Evolutionary conservation across 139 green algal species (phyloP).

Genomic region (Bryopsis sp.): DNA sequence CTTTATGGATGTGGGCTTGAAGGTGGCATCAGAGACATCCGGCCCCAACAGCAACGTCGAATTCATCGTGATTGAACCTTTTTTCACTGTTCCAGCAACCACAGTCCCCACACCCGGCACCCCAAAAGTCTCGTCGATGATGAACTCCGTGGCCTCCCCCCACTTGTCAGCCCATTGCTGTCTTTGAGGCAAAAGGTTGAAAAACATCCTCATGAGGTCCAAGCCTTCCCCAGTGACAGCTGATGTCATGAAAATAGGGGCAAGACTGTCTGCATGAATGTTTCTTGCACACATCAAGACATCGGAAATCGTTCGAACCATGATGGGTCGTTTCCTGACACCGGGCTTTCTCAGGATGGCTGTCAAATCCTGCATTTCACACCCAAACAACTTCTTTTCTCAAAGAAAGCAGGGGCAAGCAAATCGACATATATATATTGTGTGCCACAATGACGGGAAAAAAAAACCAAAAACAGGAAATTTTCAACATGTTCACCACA

Average conservation of each 20-base stretch:
- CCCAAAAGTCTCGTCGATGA: slow-evolving; percentile 83
- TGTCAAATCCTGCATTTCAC: slow-evolving; percentile 37
- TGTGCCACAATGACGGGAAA: too few relatives aligned
- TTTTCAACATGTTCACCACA: too few relatives aligned
- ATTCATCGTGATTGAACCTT: slow-evolving; percentile 56
- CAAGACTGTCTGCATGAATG: slow-evolving; percentile 72
- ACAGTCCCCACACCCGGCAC: slow-evolving; percentile 84
- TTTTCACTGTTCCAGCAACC: slow-evolving; percentile 81
- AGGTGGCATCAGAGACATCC: slow-evolving; percentile 65
- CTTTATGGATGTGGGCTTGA: slow-evolving; percentile 76
- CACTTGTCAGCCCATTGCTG: slow-evolving; percentile 61
- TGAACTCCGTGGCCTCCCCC: slow-evolving; percentile 57
- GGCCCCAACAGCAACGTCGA: slow-evolving; percentile 69
- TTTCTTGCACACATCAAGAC: slow-evolving; percentile 73
- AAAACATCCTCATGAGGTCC: slow-evolving; percentile 66
- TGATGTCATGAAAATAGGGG: slow-evolving; percentile 86
- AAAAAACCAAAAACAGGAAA: too few relatives aligned
- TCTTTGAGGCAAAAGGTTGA: slow-evolving; percentile 77
- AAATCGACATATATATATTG: too few relatives aligned
- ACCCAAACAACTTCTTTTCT: too few relatives aligned
- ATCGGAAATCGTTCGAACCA: slow-evolving; percentile 64
- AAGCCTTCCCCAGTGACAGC: slow-evolving; percentile 53
- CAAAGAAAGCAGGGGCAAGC: too few relatives aligned
- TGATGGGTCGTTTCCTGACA: slow-evolving; percentile 77
- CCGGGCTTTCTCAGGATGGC: slow-evolving; percentile 81